Percentiles rank a stretch among this genome's conserved stretches.
phyloP scores from a whole-genome alignment of 106 monocot species.

The Amphibolis antarctica region DNA sequence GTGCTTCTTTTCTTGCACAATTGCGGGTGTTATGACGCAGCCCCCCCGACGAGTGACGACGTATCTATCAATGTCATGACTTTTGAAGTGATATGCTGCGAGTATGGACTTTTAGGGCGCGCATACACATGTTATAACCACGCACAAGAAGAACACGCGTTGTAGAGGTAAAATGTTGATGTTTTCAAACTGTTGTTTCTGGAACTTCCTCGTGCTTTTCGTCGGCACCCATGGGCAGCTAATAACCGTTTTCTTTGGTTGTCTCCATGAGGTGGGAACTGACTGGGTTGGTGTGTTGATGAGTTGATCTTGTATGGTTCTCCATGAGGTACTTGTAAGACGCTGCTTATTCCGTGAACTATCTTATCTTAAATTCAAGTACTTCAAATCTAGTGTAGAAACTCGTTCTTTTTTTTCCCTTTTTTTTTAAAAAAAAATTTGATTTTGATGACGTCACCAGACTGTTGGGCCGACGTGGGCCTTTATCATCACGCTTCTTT shows the following conservation, averaged over 20 bases:
- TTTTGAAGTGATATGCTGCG: background rate
- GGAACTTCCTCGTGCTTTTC: background rate
- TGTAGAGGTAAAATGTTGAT: background rate
- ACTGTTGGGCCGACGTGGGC: too few relatives aligned
- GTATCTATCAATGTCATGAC: background rate
- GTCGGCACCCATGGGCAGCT: conserved; percentile 4
- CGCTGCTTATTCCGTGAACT: too few relatives aligned
- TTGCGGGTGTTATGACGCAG: conserved; percentile 15
- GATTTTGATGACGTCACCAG: too few relatives aligned
- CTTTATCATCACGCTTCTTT: too few relatives aligned
- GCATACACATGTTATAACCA: background rate
- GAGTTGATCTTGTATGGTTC: background rate
- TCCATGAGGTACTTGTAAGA: too few relatives aligned
- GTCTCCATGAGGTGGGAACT: conserved; percentile 1
- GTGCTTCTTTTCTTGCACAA: conserved; percentile 22
- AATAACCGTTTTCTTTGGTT: background rate
- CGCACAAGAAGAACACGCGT: background rate
- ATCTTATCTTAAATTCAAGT: too few relatives aligned
- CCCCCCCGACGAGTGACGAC: background rate
- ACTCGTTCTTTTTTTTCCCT: too few relatives aligned
- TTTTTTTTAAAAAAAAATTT: too few relatives aligned
- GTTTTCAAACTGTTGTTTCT: background rate
- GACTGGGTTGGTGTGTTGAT: background rate
- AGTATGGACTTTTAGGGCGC: background rate
- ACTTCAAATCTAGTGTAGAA: too few relatives aligned